Evolutionary conservation across 371 early-diverging fungal genomes (phyloP), one percentile per base, ranked within the genome.

Genomic region (Mucor piriformis): DNA sequence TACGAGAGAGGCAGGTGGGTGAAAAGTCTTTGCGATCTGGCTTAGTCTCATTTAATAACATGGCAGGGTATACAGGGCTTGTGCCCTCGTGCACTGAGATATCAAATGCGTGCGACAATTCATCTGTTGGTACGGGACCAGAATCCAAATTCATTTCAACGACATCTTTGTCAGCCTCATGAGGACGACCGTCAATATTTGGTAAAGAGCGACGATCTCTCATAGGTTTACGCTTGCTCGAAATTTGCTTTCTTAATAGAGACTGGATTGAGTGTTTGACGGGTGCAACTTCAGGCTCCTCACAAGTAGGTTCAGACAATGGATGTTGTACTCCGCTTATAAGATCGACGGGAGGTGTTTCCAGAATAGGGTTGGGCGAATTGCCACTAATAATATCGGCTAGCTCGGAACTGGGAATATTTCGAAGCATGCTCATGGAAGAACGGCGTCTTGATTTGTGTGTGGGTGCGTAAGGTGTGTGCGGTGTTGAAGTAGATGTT

Each of bases 161-260:
- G 0, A 77, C 70, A 42, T 77, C 77, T n/a, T 61, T 69, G 47
- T 77, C 77, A 34, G 59, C 61, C 47, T 78, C 77, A 6, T 20
- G 42, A 12, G 53, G 51, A 18, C 33, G 54, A 4, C 11, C 32
- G 20, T 61, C 63, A 15, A 50, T 20, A n/a, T 50, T 40, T 1
- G 57, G 49, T 15, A 59, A 53, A 13, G 63, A 63, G 3, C 60
- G 64, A 46, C 61, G 61, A 21, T 66, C 64, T 6, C 49, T 54
- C 23, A 33, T 54, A 6, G 54, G 32, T 20, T 54, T 64, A 18
- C 54, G 64, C 47, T 57, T 65, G 38, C 27, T 63, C 7, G 67
- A 67, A 6, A 73, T 51, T 25, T 78, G 73, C 10, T 63, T 67
- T 43, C 64, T 61, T 44, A 78, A 60, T 2, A 69, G 44, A 1